Percentiles rank a stretch among this genome's conserved stretches.
Conservation (phyloP, 768 basidiomycete genomes). For the Cyclocybe aegerita region DNA sequence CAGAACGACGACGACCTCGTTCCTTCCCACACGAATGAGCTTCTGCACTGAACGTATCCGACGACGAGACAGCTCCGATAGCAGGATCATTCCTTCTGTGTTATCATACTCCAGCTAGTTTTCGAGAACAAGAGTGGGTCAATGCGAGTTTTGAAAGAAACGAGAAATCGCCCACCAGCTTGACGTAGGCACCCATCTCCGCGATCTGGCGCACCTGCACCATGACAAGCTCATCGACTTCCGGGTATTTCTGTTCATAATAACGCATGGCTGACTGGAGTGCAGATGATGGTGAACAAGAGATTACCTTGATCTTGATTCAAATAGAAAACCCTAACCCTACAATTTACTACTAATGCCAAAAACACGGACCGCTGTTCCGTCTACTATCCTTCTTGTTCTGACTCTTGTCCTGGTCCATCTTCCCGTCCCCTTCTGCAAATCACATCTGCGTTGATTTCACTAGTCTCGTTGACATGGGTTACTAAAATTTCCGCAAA, state of each 20-base stretch:
- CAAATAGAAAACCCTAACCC: too few relatives aligned
- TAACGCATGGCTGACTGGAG: constrained; percentile 64
- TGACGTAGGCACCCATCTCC: constrained; percentile 99
- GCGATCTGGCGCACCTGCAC: constrained; percentile 99
- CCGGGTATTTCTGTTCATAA: constrained; percentile 91
- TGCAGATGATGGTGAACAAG: too few relatives aligned
- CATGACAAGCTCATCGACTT: constrained; percentile 99
- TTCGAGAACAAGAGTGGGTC: neutral
- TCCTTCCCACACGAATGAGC: constrained; percentile 94
- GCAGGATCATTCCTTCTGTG: constrained; percentile 98
- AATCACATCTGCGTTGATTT: too few relatives aligned
- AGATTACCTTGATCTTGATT: too few relatives aligned
- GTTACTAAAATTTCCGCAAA: too few relatives aligned
- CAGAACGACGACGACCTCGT: constrained; percentile 97
- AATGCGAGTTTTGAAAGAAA: neutral
- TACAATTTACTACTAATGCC: too few relatives aligned
- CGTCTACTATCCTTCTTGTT: too few relatives aligned
- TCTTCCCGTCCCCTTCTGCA: too few relatives aligned
- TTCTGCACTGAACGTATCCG: constrained; percentile 98
- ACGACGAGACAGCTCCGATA: constrained; percentile 95
- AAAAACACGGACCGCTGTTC: too few relatives aligned
- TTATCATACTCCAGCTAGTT: constrained; percentile 95
- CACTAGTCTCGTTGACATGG: too few relatives aligned
- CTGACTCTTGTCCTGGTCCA: too few relatives aligned
- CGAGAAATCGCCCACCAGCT: constrained; percentile 62